These are phyloP conservation scores for Raddia distichophylla DNA, from an alignment of 176 grass and related monocot species.

Conservation along the genomic window DNA sequence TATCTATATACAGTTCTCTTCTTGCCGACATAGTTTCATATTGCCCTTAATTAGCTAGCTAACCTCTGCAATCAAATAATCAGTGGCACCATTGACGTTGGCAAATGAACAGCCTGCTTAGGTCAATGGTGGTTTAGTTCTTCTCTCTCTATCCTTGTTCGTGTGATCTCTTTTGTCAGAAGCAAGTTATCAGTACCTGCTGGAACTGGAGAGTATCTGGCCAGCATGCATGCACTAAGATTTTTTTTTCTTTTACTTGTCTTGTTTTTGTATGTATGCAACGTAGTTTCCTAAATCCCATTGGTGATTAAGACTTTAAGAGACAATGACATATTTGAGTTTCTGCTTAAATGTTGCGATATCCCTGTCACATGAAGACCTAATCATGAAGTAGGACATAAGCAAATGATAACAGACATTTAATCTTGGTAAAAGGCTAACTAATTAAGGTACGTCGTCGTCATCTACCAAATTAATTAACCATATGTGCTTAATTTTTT, in stretches of 20 bases:
- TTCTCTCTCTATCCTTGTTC: background rate
- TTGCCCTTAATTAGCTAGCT: background rate
- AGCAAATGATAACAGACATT: background rate
- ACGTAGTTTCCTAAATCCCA: background rate
- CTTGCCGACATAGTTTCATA: constrained; percentile 23
- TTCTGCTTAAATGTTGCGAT: background rate
- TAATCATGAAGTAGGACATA: background rate
- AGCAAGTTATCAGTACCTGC: background rate
- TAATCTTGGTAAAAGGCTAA: background rate
- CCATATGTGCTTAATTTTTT: too few species aligned
- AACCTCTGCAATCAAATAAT: background rate
- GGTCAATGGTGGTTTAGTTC: constrained; percentile 1
- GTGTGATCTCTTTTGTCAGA: background rate
- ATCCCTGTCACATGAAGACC: background rate
- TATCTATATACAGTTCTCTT: background rate
- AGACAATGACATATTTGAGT: background rate
- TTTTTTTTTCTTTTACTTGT: background rate
- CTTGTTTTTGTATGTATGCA: background rate
- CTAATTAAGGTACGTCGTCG: too few species aligned
- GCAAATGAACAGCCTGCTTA: background rate
- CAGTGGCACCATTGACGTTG: background rate
- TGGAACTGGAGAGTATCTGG: background rate
- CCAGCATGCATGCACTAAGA: too few species aligned
- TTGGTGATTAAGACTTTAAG: background rate
- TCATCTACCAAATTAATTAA: too few species aligned